Evolutionary conservation across 495 filamentous ascomycete species (phyloP).

Genomic region (Aspergillus avenaceus): DNA sequence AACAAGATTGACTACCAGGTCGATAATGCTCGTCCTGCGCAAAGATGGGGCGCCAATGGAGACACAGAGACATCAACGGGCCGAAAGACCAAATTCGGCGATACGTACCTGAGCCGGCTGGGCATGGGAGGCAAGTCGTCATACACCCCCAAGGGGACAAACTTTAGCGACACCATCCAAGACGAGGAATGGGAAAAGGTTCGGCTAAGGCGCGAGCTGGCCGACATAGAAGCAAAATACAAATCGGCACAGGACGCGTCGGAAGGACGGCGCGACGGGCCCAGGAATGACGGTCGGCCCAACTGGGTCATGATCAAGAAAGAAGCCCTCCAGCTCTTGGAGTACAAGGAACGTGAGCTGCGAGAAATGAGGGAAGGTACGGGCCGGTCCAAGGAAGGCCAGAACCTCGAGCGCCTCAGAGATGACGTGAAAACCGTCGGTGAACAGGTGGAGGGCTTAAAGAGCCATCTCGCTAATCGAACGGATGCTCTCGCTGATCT

Average conservation of each 20-base stretch:
- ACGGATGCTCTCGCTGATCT: constrained; percentile 40
- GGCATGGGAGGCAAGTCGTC: constrained; percentile 75
- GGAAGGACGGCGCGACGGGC: constrained; percentile 55
- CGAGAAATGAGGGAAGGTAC: constrained; percentile 43
- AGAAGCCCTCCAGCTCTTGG: constrained; percentile 83
- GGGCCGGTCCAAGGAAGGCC: constrained; percentile 42
- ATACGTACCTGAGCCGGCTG: constrained; percentile 88
- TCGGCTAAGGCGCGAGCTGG: constrained; percentile 82
- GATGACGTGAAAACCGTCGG: constrained; percentile 47
- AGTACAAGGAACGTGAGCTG: constrained; percentile 48
- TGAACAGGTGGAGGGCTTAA: constrained; percentile 51
- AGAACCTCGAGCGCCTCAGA: constrained; percentile 35
- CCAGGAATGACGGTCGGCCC: constrained; percentile 42
- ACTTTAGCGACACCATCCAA: constrained; percentile 73
- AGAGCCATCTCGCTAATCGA: constrained; percentile 43
- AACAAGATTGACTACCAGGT: constrained; percentile 94
- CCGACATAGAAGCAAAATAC: constrained; percentile 81
- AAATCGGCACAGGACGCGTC: constrained; percentile 68
- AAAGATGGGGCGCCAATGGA: constrained; percentile 62
- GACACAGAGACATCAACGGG: constrained; percentile 76
- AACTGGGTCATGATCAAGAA: constrained; percentile 79
- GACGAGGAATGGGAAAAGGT: constrained; percentile 97
- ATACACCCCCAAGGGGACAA: constrained; percentile 71
- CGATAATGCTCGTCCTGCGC: constrained; percentile 61
- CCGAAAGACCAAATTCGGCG: constrained; percentile 91